These are phyloP conservation scores for Ganoderma meredithae DNA, from an alignment of 1,284 basidiomycete genomes.

Conservation along the genomic window DNA sequence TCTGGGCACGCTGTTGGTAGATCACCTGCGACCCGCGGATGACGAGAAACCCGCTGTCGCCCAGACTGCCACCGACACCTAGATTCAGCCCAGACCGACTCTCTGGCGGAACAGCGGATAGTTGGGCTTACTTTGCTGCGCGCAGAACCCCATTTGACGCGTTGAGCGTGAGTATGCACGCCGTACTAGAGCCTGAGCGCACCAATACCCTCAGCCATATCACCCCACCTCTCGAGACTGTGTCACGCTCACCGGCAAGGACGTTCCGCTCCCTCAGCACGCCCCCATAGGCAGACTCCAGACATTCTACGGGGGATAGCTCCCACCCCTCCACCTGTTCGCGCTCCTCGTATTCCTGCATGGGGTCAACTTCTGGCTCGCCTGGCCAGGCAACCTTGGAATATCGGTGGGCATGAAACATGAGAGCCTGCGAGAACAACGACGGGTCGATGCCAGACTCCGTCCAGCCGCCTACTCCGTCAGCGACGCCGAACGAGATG, in stretches of 20 bases:
- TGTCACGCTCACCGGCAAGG: slow-evolving; percentile 65
- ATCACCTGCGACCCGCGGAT: slow-evolving; percentile 74
- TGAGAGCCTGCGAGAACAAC: slow-evolving; percentile 71
- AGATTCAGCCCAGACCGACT: slow-evolving; percentile 3
- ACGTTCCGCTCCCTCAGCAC: slow-evolving; percentile 77
- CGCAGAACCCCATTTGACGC: slow-evolving; percentile 76
- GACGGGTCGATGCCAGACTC: slow-evolving; percentile 87
- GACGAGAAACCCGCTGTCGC: slow-evolving; percentile 87
- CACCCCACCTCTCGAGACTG: neutral
- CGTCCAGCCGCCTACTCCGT: slow-evolving; percentile 77
- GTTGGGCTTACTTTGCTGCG: slow-evolving; percentile 74
- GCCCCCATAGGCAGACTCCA: slow-evolving; percentile 77
- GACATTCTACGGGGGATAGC: slow-evolving; percentile 71
- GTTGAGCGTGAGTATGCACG: slow-evolving; percentile 82
- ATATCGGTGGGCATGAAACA: slow-evolving; percentile 78
- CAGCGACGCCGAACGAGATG: slow-evolving; percentile 76
- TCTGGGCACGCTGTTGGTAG: slow-evolving; percentile 71
- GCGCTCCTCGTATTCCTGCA: slow-evolving; percentile 52
- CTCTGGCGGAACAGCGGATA: neutral
- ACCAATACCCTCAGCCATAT: slow-evolving; percentile 8
- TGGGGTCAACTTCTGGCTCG: slow-evolving; percentile 64
- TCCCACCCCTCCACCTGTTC: slow-evolving; percentile 73
- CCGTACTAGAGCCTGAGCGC: slow-evolving; percentile 82
- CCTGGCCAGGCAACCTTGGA: slow-evolving; percentile 78
- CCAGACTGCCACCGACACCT: slow-evolving; percentile 60